A percentile compares a stretch with the other conserved stretches of the same genome.
Evolutionary conservation across 2,329 filamentous ascomycete genomes (phyloP).

Genomic region (Hypomyces perniciosus): DNA sequence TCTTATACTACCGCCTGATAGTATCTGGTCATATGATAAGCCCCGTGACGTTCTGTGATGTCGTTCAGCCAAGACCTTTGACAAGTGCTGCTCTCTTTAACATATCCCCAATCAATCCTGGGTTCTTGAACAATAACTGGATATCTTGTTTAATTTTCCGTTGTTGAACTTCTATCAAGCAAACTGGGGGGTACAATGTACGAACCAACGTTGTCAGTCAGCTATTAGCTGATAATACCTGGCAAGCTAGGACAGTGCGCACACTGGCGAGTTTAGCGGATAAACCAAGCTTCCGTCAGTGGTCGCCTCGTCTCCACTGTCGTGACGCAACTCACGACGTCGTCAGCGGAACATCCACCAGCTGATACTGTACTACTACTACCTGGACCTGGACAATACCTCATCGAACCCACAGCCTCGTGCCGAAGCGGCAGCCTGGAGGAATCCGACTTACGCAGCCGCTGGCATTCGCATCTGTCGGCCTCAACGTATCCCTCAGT

Average conservation of each 20-base stretch:
- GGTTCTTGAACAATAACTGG: no score
- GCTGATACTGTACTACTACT: not conserved
- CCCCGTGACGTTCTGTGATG: no score
- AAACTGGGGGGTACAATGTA: not conserved
- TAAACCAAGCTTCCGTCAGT: slow-evolving; percentile 8
- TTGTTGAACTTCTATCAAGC: no score
- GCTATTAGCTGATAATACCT: no score
- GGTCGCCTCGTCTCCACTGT: slow-evolving; percentile 4
- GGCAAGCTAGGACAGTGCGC: not conserved
- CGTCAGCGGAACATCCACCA: slow-evolving; percentile 8
- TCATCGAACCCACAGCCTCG: slow-evolving; percentile 1
- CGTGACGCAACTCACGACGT: slow-evolving; percentile 14
- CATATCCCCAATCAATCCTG: no score
- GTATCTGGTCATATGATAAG: no score
- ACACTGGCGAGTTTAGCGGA: not conserved
- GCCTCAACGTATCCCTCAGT: slow-evolving; percentile 4
- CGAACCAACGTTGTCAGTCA: no score
- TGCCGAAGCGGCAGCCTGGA: slow-evolving; percentile 1
- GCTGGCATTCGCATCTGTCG: slow-evolving; percentile 5
- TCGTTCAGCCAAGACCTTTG: no score
- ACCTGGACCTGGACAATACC: not conserved
- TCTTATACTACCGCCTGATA: no score
- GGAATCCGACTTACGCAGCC: not conserved
- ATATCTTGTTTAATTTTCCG: no score
- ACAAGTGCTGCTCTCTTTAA: no score